Conservation (phyloP, 1,284 basidiomycete species). For the Leccinum griseonigrum region DNA sequence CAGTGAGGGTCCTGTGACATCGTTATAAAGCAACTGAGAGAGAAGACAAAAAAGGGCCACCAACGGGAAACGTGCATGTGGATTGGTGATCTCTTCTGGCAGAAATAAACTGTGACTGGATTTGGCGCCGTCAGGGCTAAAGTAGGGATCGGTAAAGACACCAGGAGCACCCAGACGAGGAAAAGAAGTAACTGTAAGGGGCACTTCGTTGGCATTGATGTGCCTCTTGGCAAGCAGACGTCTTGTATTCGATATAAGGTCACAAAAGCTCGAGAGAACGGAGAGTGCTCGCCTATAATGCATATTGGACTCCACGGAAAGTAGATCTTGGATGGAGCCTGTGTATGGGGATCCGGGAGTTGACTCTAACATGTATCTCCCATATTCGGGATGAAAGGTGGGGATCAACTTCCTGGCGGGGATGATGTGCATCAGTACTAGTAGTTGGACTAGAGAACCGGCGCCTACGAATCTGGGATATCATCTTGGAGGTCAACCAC, state of each 20-base stretch:
- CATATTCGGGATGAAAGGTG: constrained; percentile 98
- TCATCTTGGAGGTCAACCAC: constrained; percentile 68
- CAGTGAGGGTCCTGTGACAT: constrained; percentile 79
- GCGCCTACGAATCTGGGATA: constrained; percentile 54
- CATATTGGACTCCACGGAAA: constrained; percentile 95
- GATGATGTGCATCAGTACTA: constrained; percentile 8
- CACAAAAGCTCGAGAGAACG: background rate
- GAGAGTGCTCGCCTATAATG: constrained; percentile 60
- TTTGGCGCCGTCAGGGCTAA: constrained; percentile 67
- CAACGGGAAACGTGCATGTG: constrained; percentile 95
- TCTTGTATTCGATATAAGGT: constrained; percentile 41
- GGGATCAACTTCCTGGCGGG: constrained; percentile 67
- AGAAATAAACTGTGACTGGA: constrained; percentile 93
- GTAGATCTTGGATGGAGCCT: constrained; percentile 79
- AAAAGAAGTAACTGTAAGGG: constrained; percentile 94
- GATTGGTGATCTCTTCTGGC: constrained; percentile 95
- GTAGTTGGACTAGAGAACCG: background rate
- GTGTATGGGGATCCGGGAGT: constrained; percentile 96
- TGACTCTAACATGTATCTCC: constrained; percentile 97
- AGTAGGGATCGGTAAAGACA: constrained; percentile 90
- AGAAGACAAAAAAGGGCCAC: constrained; percentile 34
- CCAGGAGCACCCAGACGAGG: constrained; percentile 88
- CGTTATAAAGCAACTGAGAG: constrained; percentile 9
- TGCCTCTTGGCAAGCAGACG: constrained; percentile 84
- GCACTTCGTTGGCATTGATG: constrained; percentile 84